These are phyloP conservation scores for Zymoseptoria pseudotritici DNA, from an alignment of 2,329 filamentous ascomycete species.

Conservation along the genomic window DNA sequence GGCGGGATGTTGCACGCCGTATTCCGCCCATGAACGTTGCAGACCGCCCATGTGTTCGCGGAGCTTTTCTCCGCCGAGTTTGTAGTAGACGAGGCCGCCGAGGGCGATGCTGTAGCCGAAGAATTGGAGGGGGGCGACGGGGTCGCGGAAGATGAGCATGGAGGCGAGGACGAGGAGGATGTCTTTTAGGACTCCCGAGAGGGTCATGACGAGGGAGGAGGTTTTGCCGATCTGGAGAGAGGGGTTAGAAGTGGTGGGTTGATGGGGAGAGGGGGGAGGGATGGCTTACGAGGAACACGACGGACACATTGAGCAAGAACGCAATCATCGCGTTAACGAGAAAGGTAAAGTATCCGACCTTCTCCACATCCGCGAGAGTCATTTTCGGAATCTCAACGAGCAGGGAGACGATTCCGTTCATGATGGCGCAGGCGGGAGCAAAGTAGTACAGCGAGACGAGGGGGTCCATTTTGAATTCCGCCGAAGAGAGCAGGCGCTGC, in stretches of 20 bases:
- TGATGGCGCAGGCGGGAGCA: slow-evolving; percentile 71
- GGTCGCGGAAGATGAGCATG: slow-evolving; percentile 74
- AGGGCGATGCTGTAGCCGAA: slow-evolving; percentile 79
- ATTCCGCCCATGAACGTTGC: slow-evolving; percentile 75
- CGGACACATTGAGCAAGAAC: slow-evolving; percentile 75
- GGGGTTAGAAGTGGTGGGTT: slow-evolving; percentile 3
- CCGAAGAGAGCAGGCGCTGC: slow-evolving; percentile 69
- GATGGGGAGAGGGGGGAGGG: slow-evolving; percentile 11
- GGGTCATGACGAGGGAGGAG: slow-evolving; percentile 75
- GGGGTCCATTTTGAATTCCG: slow-evolving; percentile 88
- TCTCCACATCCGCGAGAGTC: slow-evolving; percentile 61
- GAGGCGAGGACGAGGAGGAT: slow-evolving; percentile 73
- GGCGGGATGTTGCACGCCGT: slow-evolving; percentile 67
- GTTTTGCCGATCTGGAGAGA: slow-evolving; percentile 69
- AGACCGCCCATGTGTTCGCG: slow-evolving; percentile 69
- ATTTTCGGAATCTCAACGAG: slow-evolving; percentile 66
- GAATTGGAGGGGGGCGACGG: slow-evolving; percentile 66
- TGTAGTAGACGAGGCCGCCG: slow-evolving; percentile 74
- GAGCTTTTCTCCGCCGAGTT: slow-evolving; percentile 74
- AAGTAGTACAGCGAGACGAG: slow-evolving; percentile 87
- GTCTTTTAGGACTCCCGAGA: slow-evolving; percentile 83
- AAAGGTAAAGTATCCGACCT: slow-evolving; percentile 65
- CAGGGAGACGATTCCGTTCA: slow-evolving; percentile 69
- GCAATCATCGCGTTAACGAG: slow-evolving; percentile 70
- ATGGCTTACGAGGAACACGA: slow-evolving; percentile 70